These are phyloP conservation scores for Ustilago loliicola DNA, from an alignment of 1,284 basidiomycete genomes.

Conservation along the genomic window DNA sequence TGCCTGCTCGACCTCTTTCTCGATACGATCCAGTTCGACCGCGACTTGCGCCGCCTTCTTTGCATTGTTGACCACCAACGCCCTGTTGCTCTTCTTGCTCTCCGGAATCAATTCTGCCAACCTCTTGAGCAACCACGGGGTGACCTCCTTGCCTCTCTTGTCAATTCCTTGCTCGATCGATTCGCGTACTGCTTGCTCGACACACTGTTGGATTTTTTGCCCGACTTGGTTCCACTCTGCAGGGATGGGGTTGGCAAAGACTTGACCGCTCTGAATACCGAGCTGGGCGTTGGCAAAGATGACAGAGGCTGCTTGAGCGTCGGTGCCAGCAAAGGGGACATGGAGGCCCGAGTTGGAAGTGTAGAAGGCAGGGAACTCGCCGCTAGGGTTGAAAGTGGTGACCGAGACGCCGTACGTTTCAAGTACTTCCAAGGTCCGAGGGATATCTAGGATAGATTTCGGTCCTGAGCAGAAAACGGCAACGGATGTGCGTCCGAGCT, in stretches of 20 bases:
- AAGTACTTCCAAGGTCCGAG: slow-evolving; percentile 90
- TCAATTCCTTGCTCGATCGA: slow-evolving; percentile 85
- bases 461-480: slow-evolving; percentile 91
- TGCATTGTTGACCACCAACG: slow-evolving; percentile 92
- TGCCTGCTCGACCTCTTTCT: slow-evolving; percentile 25
- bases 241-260: slow-evolving; percentile 94
- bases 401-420: slow-evolving; percentile 97
- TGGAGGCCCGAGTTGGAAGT: slow-evolving; percentile 84
- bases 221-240: slow-evolving; percentile 80
- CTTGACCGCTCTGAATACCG: slow-evolving; percentile 61
- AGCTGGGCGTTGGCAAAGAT: slow-evolving; percentile 78
- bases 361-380: slow-evolving; percentile 92
- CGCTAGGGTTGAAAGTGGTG: slow-evolving; percentile 80
- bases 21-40: slow-evolving; percentile 79
- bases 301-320: slow-evolving; percentile 45
- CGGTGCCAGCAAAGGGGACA: slow-evolving; percentile 73
- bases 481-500: slow-evolving; percentile 64
- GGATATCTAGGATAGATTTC: slow-evolving; percentile 95
- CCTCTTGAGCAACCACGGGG: slow-evolving; percentile 91
- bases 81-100: slow-evolving; percentile 78
- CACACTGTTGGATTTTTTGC: slow-evolving; percentile 80
- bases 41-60: slow-evolving; percentile 86
- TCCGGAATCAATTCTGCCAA: slow-evolving; percentile 86
- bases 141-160: slow-evolving; percentile 88
- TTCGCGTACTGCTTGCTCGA: slow-evolving; percentile 88